phyloP scores from a whole-genome alignment of 306 rosid genomes.

The Trichosanthes truncata region DNA sequence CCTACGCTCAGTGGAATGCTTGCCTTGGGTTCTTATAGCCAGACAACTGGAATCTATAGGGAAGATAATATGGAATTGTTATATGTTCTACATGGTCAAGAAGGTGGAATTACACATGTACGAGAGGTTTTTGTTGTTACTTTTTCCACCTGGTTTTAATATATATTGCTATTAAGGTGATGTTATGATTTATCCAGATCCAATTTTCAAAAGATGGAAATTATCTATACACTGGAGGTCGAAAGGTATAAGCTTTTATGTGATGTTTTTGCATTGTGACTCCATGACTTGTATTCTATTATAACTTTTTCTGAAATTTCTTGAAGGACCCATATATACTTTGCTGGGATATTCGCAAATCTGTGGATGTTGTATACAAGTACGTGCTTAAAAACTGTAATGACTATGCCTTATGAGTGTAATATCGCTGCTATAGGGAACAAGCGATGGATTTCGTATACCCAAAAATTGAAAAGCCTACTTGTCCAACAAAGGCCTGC shows the following conservation, averaged over 20 bases:
- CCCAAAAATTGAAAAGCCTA: neutral
- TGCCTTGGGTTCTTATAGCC: constrained; percentile 87
- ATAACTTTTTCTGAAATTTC: constrained; percentile 21
- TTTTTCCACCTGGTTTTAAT: neutral
- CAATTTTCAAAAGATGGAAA: constrained; percentile 93
- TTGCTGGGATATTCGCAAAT: constrained; percentile 95
- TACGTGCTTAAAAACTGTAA: constrained; percentile 16
- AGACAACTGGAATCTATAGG: constrained; percentile 71
- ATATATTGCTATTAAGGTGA: neutral
- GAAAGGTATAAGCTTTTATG: constrained; percentile 44
- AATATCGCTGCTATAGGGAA: neutral
- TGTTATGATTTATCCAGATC: constrained; percentile 44
- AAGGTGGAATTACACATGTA: constrained; percentile 98
- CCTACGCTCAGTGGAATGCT: constrained; percentile 78
- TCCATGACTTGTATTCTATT: neutral
- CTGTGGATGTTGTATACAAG: constrained; percentile 93
- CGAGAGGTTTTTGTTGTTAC: constrained; percentile 19
- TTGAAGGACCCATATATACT: constrained; percentile 90
- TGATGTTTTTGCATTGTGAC: constrained; percentile 1
- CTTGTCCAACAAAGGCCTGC: neutral
- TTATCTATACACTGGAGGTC: constrained; percentile 82
- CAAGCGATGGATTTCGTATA: neutral
- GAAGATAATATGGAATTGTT: constrained; percentile 90
- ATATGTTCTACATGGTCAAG: constrained; percentile 88
- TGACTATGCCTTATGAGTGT: neutral